Conservation (phyloP, 768 basidiomycete genomes). For the Antrodiella citrinella region DNA sequence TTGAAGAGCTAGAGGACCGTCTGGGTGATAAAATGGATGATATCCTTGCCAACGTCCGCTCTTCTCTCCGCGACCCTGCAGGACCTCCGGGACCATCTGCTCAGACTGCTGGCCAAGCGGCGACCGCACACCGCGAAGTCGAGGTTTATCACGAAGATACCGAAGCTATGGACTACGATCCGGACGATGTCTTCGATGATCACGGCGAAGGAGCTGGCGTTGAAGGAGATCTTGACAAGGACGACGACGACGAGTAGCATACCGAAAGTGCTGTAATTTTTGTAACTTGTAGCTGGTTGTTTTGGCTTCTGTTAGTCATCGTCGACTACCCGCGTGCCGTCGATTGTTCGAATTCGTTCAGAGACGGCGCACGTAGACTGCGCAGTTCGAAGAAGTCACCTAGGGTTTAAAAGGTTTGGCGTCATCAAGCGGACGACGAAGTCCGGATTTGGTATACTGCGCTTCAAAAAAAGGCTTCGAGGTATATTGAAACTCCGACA, state of each 20-base stretch:
- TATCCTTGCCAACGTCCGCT: constrained; percentile 50
- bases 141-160: constrained; percentile 20
- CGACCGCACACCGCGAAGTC: constrained; percentile 2
- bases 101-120: constrained; percentile 20
- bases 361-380: too few species aligned
- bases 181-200: constrained; percentile 53
- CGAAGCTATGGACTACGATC: constrained; percentile 29
- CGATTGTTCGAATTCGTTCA: too few species aligned
- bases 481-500: too few species aligned
- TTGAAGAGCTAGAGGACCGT: constrained; percentile 87
- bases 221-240: constrained; percentile 66
- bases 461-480: too few species aligned
- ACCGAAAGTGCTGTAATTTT: too few species aligned
- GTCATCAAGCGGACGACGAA: too few species aligned
- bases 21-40: constrained; percentile 63
- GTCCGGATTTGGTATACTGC: too few species aligned
- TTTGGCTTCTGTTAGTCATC: too few species aligned
- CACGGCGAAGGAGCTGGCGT: constrained; percentile 56
- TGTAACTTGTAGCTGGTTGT: too few species aligned
- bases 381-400: too few species aligned
- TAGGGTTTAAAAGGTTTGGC: too few species aligned
- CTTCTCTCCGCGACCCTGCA: constrained; percentile 24
- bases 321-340: too few species aligned
- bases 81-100: constrained; percentile 12
- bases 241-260: constrained; percentile 48